Evolutionary conservation across 768 basidiomycete genomes (phyloP).

Genomic region (Rhodotorula graminis): DNA sequence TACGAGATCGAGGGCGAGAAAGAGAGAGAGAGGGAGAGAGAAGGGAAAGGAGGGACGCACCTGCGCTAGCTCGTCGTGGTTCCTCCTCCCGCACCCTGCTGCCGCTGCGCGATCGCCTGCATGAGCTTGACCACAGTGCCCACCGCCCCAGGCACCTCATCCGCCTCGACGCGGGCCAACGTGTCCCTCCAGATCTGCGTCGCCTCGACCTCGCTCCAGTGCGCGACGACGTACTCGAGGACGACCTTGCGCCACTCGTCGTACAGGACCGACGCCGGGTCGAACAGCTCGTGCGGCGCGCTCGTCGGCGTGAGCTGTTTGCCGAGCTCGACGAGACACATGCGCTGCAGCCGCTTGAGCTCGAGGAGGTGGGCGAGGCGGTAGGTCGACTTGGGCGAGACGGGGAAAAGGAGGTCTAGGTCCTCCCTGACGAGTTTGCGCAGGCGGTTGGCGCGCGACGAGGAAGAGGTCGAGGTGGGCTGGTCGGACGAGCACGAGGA

Average conservation of each 20-base stretch:
- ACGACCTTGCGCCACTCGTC: background rate
- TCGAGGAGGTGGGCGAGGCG: conserved; percentile 11
- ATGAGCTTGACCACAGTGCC: background rate
- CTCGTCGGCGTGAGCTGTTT: background rate
- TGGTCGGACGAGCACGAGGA: background rate
- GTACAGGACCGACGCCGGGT: background rate
- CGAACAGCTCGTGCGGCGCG: conserved; percentile 3
- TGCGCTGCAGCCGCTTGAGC: background rate
- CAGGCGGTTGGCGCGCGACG: too few relatives aligned
- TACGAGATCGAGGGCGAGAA: too few relatives aligned
- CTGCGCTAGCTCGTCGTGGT: too few relatives aligned
- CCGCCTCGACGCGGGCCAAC: too few relatives aligned
- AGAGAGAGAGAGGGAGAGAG: too few relatives aligned
- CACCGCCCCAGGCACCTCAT: too few relatives aligned
- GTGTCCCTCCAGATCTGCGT: too few relatives aligned
- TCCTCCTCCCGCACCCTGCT: too few relatives aligned
- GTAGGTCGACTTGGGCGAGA: conserved; percentile 4
- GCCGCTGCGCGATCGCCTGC: too few relatives aligned
- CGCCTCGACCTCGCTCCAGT: too few relatives aligned
- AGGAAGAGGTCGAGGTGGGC: too few relatives aligned
- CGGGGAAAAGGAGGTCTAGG: background rate
- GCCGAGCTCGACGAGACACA: background rate
- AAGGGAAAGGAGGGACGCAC: too few relatives aligned
- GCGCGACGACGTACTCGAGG: background rate
- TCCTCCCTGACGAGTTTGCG: background rate